Base-by-base conservation (phyloP, 2,329 filamentous ascomycete species). In the Basipetospora chlamydospora region DNA sequence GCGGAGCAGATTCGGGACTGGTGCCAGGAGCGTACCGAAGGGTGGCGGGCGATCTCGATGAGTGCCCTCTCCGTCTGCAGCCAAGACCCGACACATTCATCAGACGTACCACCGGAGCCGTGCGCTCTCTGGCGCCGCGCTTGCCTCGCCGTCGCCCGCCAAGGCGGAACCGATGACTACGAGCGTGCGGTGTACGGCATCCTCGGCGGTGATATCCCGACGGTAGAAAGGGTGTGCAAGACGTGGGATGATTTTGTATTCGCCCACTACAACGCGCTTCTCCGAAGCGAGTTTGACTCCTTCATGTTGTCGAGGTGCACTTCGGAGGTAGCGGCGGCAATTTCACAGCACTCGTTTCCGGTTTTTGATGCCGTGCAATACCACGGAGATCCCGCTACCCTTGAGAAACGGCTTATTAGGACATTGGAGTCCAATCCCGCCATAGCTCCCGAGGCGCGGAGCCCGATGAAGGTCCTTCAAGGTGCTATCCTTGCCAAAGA, bases 131-230 rank as follows among this genome's bases (percentile, higher is more conserved):
- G 82, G 77, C 74, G 81, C 39, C 76, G 80, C 34, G 82, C 82
- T 63, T 88, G 81, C 56, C 81, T 77, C 51, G 69, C 74, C 15
- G 52, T 78, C 33, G 77, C 82, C 35, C 76, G 80, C 16, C 74
- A 80, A 35, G 73, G 76, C 2, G 74, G 74, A 18, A 71, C 70
- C 1, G 77, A 82, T 46, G 73, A 80, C 35, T 88, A 86, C 49
- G 86, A 98, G 58, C 74, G 77, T 38, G 90, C 88, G 13, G 85
- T 94, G 0, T 95, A 94, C 51, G 88, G 85, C 20, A 60, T 95
- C 10, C 66, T 98, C n/a, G 80, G 81, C 28, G 90, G 90, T 34
- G 85, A 95, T 50, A 69, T 86, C 34, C 61, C 71, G 26, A 82
- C 80, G 35, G 83, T 92, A 9, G 76, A 83, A 49, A 73, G 73